These are phyloP conservation scores for Phycomyces nitens DNA, from an alignment of 192 early-diverging fungal genomes.

Conservation along the genomic window DNA sequence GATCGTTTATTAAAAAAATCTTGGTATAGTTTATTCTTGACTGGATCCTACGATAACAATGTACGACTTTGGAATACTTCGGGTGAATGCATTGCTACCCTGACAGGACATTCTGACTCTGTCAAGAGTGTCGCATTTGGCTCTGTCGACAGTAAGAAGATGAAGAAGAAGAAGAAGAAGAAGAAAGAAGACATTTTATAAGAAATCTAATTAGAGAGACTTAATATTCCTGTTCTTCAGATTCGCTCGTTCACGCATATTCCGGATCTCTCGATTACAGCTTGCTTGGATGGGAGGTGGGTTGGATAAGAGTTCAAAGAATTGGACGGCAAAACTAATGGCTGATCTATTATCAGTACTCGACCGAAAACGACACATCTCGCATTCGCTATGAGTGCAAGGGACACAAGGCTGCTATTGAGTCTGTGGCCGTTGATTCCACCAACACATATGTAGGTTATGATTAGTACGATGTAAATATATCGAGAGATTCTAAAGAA, in stretches of 20 bases:
- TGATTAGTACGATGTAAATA: neutral
- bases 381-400: conserved; percentile 63
- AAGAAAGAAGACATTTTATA: too few relatives aligned
- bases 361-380: conserved; percentile 36
- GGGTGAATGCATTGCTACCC: conserved; percentile 61
- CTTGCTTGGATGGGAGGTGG: conserved; percentile 62
- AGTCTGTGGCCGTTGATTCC: conserved; percentile 64
- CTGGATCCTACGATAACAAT: conserved; percentile 81
- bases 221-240: conserved; percentile 19
- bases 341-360: conserved; percentile 20
- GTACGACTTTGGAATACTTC: conserved; percentile 82
- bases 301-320: conserved; percentile 1
- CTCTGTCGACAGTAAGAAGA: conserved; percentile 44
- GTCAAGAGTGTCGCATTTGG: conserved; percentile 79
- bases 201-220: neutral
- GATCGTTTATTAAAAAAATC: neutral
- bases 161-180: neutral
- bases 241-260: conserved; percentile 41
- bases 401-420: conserved; percentile 80
- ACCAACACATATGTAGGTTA: conserved; percentile 40
- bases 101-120: conserved; percentile 65
- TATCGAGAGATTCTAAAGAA: neutral
- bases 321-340: neutral
- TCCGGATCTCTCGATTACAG: conserved; percentile 66
- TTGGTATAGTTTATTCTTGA: conserved; percentile 51